Base-by-base conservation (phyloP, 2,329 filamentous ascomycete species). In the Colletotrichum horii region DNA sequence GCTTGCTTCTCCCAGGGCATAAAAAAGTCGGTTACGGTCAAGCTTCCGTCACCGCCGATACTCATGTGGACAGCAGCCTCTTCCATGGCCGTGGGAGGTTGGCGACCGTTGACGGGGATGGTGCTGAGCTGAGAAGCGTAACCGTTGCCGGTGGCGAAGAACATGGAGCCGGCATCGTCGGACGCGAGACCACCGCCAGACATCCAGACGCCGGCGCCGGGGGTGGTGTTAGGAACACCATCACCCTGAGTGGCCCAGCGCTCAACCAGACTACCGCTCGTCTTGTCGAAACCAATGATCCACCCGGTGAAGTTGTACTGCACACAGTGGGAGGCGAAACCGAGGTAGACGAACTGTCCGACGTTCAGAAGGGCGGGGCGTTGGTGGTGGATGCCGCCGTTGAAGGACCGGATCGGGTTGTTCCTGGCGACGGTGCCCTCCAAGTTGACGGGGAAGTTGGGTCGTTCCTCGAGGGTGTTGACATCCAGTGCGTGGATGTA, bases 291-390 rank as follows among this genome's bases (percentile, higher is more conserved):
- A 5, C 88, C 88, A 55, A 91, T 83, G 55, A 91, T 82, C 83
- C 87, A 87, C 28, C 89, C 88, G 2, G 89, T 90, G 76, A 90
- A 90, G 78, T 91, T 90, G 80, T 88, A 91, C 71, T 88, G 84
- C 28, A 90, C 89, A 66, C 89, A 91, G 76, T 91, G 87, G 12
- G 88, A 89, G 1, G 88, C 89, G 75, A 91, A 91, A 0, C 85
- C 89, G 1, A 86, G 88, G 70, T 90, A 90, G 8, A 91, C 82
- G 58, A 84, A 85, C 66, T 87, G 83, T 3, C 87, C 87, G 0
- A 87, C 81, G 28, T 88, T 82, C 2, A 87, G 82, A 15, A 91
- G 80, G 5, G 84, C 86, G 0, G 90, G 88, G 9, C 89, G 84
- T 78, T 91, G 89, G 36, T 89, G 84, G 48, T 89, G 85, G 6